These are phyloP conservation scores for Trichoderma aggressivum DNA, from an alignment of 2,329 filamentous ascomycete genomes.

Conservation along the genomic window DNA sequence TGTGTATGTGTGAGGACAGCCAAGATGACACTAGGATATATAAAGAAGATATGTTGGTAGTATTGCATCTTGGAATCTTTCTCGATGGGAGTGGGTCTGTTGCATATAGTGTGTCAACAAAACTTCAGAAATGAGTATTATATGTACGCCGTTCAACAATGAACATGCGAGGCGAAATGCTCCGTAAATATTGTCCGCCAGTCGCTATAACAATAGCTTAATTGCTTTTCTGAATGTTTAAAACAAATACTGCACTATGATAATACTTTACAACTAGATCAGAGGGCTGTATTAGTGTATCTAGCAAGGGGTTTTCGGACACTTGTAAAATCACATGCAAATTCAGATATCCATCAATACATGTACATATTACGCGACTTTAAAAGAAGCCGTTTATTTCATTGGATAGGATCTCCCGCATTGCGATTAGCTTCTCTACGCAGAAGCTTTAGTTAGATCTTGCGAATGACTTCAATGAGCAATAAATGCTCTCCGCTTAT, in stretches of 20 bases:
- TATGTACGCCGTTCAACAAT: background rate
- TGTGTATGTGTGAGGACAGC: no score
- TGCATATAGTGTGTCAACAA: no score
- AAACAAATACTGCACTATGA: background rate
- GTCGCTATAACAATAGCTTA: background rate
- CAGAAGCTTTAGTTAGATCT: background rate
- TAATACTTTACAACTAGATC: background rate
- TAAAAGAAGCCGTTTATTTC: background rate
- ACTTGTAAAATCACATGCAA: background rate
- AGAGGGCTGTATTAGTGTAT: background rate
- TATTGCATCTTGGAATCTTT: no score
- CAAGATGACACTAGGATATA: no score
- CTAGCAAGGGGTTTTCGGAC: background rate
- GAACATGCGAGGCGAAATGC: background rate
- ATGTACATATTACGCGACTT: background rate
- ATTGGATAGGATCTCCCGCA: background rate
- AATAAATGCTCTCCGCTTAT: background rate
- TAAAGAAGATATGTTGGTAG: no score
- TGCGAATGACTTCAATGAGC: background rate
- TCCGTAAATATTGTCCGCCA: background rate
- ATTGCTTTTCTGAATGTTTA: background rate
- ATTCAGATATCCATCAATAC: background rate
- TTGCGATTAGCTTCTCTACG: background rate
- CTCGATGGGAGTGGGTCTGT: no score
- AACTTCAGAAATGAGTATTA: no score